phyloP scores from a whole-genome alignment of 805 yeast species.

The Cyberlindnera euphorbiiphila region DNA sequence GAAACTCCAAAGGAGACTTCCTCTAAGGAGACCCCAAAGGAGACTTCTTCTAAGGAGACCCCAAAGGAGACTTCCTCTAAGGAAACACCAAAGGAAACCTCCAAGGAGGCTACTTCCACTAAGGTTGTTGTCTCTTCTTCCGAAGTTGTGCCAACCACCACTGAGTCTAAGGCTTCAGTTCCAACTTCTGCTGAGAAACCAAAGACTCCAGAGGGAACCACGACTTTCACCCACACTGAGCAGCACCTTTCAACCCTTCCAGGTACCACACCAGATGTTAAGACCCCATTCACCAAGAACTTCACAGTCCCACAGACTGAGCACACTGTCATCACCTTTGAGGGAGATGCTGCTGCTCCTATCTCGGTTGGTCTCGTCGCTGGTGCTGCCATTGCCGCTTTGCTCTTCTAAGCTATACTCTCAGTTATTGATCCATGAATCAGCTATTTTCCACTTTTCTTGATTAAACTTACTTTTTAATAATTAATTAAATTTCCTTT shows the following conservation, averaged over 20 bases:
- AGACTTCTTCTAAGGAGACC: not conserved
- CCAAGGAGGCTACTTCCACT: not conserved
- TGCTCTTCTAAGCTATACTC: conserved; percentile 1
- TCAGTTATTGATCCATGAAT: not conserved
- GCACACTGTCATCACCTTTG: not conserved
- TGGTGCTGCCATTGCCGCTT: not conserved
- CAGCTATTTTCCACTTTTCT: too few relatives aligned
- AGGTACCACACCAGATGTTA: not conserved
- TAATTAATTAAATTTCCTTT: too few relatives aligned
- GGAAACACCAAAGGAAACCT: not conserved
- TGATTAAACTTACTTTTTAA: too few relatives aligned
- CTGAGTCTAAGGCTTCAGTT: not conserved
- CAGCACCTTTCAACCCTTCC: not conserved
- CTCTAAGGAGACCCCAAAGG: not conserved
- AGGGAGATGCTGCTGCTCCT: not conserved
- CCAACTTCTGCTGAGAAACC: not conserved
- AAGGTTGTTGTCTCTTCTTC: not conserved
- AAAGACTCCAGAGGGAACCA: too few relatives aligned
- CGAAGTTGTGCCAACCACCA: not conserved
- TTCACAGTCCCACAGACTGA: not conserved
- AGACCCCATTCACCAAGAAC: too few relatives aligned
- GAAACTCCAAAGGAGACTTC: too few relatives aligned
- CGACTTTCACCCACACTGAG: not conserved
- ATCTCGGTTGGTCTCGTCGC: not conserved
- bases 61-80: conserved; percentile 1